Evolutionary conservation across 2,329 filamentous ascomycete genomes (phyloP).

Genomic region (Colletotrichum acutatum): DNA sequence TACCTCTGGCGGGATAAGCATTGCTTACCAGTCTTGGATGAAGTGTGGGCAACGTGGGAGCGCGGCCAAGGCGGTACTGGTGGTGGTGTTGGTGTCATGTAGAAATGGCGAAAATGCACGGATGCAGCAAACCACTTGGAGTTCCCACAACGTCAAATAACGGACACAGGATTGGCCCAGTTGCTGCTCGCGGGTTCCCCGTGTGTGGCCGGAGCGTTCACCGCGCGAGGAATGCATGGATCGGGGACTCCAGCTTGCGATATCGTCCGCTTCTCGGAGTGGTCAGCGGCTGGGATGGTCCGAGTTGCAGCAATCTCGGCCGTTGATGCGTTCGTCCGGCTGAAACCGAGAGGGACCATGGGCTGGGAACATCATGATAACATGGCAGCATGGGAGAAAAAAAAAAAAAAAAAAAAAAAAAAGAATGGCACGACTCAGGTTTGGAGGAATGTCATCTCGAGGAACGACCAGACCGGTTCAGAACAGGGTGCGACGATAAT

Average conservation of each 20-base stretch:
- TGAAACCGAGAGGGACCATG: not conserved
- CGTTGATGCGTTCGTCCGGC: conserved; percentile 30
- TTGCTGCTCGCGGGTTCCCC: not conserved
- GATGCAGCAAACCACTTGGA: too few relatives aligned
- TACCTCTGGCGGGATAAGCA: conserved; percentile 45
- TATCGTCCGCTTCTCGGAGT: not conserved
- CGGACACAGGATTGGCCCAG: not conserved
- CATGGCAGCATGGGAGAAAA: not conserved
- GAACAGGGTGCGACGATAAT: not conserved
- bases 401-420: not conserved
- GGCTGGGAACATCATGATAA: not conserved
- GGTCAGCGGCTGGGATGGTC: not conserved
- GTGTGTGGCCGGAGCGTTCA: not conserved
- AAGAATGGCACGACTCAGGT: conserved; percentile 13
- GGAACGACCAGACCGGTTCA: not conserved
- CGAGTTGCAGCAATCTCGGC: conserved; percentile 9
- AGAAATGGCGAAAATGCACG: not conserved
- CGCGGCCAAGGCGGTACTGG: not conserved
- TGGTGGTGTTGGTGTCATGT: not conserved
- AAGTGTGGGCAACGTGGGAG: conserved; percentile 16
- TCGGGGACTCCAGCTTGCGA: not conserved
- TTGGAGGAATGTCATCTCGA: not conserved
- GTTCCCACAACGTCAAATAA: not conserved
- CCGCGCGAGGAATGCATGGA: not conserved
- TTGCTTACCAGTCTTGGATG: conserved; percentile 27